Evolutionary conservation across 345 rosid genomes (phyloP), one percentile per base, ranked within the genome.

Genomic region (Pseudoturritis turrita): DNA sequence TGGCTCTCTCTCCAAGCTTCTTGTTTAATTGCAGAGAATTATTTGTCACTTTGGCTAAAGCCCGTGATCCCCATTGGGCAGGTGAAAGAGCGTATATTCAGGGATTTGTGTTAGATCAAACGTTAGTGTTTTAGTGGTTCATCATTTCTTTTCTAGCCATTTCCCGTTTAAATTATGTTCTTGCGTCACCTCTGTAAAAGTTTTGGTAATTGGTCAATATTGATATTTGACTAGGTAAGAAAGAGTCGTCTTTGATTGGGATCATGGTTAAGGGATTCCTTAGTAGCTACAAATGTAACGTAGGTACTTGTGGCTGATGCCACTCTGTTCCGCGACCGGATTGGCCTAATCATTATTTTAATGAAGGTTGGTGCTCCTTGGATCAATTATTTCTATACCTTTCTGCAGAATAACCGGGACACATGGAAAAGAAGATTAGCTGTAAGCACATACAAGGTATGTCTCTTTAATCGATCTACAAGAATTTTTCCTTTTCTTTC

Each of bases 381-480:
- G n/a, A n/a, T n/a, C n/a, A n/a, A n/a, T n/a, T n/a, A n/a, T n/a
- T n/a, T n/a, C n/a, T n/a, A n/a, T n/a, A n/a, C n/a, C n/a, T n/a
- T n/a, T n/a, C n/a, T n/a, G n/a, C n/a, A n/a, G n/a, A n/a, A n/a
- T n/a, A n/a, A n/a, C n/a, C n/a, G n/a, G n/a, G n/a, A n/a, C n/a
- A n/a, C n/a, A n/a, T n/a, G n/a, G n/a, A n/a, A n/a, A n/a, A n/a
- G n/a, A n/a, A n/a, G n/a, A 79, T 82, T 94, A 75, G 83, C 84
- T 57, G 87, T 94, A 33, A 91, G 97, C 46, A 94, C 95, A 41
- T 94, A 94, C 79, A 94, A 94, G 97, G 98, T 88, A 64, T 50
- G 21, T 73, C 58, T 80, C 59, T 65, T 22, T 75, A 33, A 18
- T 51, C 70, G 31, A 55, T 62, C n/a, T 25, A 37, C 51, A 50